A percentile compares a stretch with the other conserved stretches of the same genome.
These are phyloP conservation scores for Tetrapisispora iriomotensis DNA, from an alignment of 805 yeast species.

Conservation along the genomic window DNA sequence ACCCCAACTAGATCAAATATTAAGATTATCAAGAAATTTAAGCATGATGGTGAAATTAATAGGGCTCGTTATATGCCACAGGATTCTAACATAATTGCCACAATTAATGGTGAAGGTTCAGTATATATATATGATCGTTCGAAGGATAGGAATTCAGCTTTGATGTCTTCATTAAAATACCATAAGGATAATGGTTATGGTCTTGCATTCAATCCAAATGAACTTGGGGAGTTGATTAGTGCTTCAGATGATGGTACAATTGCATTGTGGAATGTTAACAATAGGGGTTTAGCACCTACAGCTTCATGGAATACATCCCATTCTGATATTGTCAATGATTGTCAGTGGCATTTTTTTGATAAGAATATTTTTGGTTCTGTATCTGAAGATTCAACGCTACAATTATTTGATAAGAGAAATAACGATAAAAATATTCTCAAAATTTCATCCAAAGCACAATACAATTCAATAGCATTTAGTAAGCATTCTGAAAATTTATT, in stretches of 20 bases:
- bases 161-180: constrained; percentile 35
- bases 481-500: constrained; percentile 47
- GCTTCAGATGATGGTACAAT: constrained; percentile 58
- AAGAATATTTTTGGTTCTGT: constrained; percentile 55
- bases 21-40: constrained; percentile 49
- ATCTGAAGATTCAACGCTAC: constrained; percentile 55
- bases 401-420: constrained; percentile 45
- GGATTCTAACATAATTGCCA: constrained; percentile 43
- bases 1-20: constrained; percentile 35
- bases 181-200: constrained; percentile 70
- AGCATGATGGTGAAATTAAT: constrained; percentile 57
- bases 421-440: constrained; percentile 11
- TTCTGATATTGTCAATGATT: constrained; percentile 60
- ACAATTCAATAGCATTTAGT: constrained; percentile 60
- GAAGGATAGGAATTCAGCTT: constrained; percentile 20
- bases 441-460: constrained; percentile 30
- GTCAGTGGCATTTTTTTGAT: constrained; percentile 55
- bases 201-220: constrained; percentile 49
- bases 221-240: constrained; percentile 43
- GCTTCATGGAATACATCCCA: constrained; percentile 31
- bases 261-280: constrained; percentile 47
- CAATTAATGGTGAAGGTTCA: constrained; percentile 60
- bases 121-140: constrained; percentile 42
- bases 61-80: constrained; percentile 66
- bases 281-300: constrained; percentile 20